These are phyloP conservation scores for Zygosaccharomyces sapae DNA, from an alignment of 1,139 yeast genomes.

Conservation along the genomic window DNA sequence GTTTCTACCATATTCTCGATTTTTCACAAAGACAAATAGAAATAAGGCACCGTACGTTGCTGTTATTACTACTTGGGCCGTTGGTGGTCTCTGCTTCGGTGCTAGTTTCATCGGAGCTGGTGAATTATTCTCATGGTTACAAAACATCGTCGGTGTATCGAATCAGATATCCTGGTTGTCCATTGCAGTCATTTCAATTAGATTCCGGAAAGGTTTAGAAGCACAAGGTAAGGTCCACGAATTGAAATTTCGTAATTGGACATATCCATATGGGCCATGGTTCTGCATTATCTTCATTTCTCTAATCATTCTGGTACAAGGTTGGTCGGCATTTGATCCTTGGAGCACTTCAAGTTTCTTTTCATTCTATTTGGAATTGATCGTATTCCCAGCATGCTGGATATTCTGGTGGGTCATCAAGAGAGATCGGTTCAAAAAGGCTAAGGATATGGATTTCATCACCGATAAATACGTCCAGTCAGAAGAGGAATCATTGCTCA, in stretches of 20 bases:
- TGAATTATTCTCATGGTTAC: constrained; percentile 39
- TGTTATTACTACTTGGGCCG: constrained; percentile 39
- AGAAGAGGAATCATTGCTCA: constrained; percentile 45
- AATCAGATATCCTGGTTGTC: constrained; percentile 41
- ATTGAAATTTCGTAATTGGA: constrained; percentile 44
- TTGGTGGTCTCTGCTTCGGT: constrained; percentile 38
- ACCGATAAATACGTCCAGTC: constrained; percentile 54
- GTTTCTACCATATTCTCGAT: constrained; percentile 44
- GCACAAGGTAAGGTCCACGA: constrained; percentile 40
- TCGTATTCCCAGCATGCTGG: constrained; percentile 48
- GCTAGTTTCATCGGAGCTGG: constrained; percentile 40
- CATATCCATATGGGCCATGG: constrained; percentile 64
- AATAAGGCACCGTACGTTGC: constrained; percentile 45
- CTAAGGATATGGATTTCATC: constrained; percentile 59
- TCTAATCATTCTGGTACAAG: constrained; percentile 54
- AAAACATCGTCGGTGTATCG: constrained; percentile 40
- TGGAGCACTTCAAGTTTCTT: constrained; percentile 53
- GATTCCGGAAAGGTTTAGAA: constrained; percentile 49
- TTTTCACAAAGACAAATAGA: constrained; percentile 45
- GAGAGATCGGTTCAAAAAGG: constrained; percentile 46
- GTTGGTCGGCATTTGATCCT: constrained; percentile 60
- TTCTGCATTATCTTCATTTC: constrained; percentile 47
- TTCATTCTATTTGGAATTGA: constrained; percentile 43
- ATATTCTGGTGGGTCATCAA: constrained; percentile 46
- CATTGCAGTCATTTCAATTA: constrained; percentile 44